Evolutionary conservation across 2,329 filamentous ascomycete species (phyloP), one percentile per base, ranked within the genome.

Genomic region (Aspergillus clavatus): DNA sequence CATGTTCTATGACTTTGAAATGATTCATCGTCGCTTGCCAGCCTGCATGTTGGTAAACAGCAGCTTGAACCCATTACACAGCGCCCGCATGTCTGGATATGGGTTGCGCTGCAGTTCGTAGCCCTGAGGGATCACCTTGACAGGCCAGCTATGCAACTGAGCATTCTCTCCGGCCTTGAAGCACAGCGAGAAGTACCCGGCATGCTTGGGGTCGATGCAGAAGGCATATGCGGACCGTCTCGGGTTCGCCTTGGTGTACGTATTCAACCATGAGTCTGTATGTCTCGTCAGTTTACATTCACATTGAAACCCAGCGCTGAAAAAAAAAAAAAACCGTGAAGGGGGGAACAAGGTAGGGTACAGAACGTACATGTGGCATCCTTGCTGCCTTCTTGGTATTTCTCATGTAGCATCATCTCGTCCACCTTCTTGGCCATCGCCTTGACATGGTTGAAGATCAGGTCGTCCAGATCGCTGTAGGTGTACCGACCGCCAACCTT

Each of bases 401-500:
- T 95, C 65, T 97, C 91, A 67, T 96, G 85, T 54, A 85, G 81
- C 77, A 89, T 93, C 75, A 98, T 84, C 74, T 98, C 91, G 55
- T 95, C 89, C 41, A 97, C 91, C 77, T 98, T 98, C 70, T 86
- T 87, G 14, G 89, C 87, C 93, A 97, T 98, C 42, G 90, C 88
- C 73, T 95, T 93, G 63, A 98, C 88, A 65, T 98, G 93, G 61
- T 93, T 87, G 63, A 95, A 90, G 56, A 98, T 97, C 72, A 98
- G 71, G 67, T 98, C 93, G 70, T 98, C 93, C 50, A 98, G 76
- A 83, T 98, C 93, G 49, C 83, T 89, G 73, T 98, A 98, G 6
- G 82, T 91, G 70, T 89, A 90, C 66, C 90, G 91, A 57, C 87
- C 87, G 26, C 83, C 86, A 43, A 98, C 87, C 53, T 87, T 87